Conservation (phyloP, 768 basidiomycete genomes). For the Suillus variegatus region DNA sequence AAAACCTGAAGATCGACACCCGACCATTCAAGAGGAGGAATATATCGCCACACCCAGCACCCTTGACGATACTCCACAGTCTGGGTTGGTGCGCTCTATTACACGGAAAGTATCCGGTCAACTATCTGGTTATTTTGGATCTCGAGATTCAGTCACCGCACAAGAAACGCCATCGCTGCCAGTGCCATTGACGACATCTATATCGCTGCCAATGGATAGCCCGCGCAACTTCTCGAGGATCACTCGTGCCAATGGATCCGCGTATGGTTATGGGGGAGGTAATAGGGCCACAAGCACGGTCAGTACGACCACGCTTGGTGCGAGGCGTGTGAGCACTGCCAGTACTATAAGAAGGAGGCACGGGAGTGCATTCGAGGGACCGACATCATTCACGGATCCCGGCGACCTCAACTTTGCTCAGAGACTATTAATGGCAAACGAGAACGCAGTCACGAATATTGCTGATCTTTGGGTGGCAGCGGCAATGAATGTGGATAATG, state of each 20-base stretch:
- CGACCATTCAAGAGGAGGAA: conserved; percentile 71
- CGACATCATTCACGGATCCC: conserved; percentile 41
- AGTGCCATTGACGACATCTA: conserved; percentile 45
- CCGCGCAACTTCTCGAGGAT: conserved; percentile 53
- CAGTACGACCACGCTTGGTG: conserved; percentile 45
- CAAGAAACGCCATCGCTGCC: conserved; percentile 37
- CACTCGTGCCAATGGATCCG: conserved; percentile 70
- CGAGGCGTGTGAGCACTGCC: conserved; percentile 56
- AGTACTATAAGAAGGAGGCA: conserved; percentile 52
- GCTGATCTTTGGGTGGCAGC: conserved; percentile 98
- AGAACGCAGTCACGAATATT: conserved; percentile 91
- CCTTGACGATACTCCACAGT: conserved; percentile 40
- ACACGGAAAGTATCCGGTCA: conserved; percentile 52
- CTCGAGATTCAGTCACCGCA: conserved; percentile 44
- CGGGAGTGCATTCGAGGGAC: conserved; percentile 47
- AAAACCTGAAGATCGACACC: conserved; percentile 51
- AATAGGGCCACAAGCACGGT: conserved; percentile 54
- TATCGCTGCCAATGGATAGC: conserved; percentile 40
- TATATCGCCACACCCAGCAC: conserved; percentile 50
- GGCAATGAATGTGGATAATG: conserved; percentile 93
- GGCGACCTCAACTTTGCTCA: conserved; percentile 85
- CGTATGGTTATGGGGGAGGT: conserved; percentile 71
- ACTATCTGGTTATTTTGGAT: conserved; percentile 61
- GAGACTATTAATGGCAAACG: conserved; percentile 87
- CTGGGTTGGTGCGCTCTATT: conserved; percentile 39